phyloP scores from a whole-genome alignment of 352 stramenopile species.

The Phytophthora ohioensis region DNA sequence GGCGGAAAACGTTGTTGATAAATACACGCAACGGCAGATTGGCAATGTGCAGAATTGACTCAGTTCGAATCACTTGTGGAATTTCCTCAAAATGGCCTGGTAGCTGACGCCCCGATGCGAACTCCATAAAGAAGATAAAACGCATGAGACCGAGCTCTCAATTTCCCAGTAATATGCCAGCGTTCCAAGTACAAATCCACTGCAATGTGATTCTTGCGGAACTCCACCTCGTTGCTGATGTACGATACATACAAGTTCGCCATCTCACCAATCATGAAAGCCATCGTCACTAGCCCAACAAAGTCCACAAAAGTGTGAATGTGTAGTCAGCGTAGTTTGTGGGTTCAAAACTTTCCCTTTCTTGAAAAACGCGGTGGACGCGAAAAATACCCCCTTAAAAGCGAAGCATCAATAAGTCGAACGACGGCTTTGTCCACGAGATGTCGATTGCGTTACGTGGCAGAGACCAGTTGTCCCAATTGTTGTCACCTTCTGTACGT shows the following conservation, averaged over 20 bases:
- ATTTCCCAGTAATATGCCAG: constrained; percentile 46
- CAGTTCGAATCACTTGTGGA: constrained; percentile 55
- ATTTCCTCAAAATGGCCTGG: constrained; percentile 65
- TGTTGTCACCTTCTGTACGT: background rate
- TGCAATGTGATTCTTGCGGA: constrained; percentile 66
- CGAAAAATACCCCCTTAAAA: constrained; percentile 59
- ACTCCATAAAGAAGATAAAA: constrained; percentile 67
- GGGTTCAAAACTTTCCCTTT: constrained; percentile 49
- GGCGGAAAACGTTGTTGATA: constrained; percentile 53
- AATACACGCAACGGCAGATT: constrained; percentile 47
- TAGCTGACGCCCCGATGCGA: constrained; percentile 69
- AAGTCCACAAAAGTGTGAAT: constrained; percentile 57
- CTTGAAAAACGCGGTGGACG: constrained; percentile 52
- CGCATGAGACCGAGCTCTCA: constrained; percentile 48
- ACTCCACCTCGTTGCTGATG: constrained; percentile 71
- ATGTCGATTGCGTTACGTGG: constrained; percentile 23
- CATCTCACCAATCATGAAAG: constrained; percentile 62
- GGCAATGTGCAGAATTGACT: constrained; percentile 61
- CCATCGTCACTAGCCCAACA: constrained; percentile 52
- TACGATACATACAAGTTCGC: constrained; percentile 64
- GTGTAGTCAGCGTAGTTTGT: constrained; percentile 28
- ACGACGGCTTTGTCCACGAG: constrained; percentile 7
- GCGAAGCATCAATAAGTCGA: constrained; percentile 26
- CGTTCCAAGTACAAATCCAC: constrained; percentile 61
- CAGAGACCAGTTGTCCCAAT: constrained; percentile 58